Conservation (phyloP, 371 early-diverging fungal species). For the Mucor piriformis region DNA sequence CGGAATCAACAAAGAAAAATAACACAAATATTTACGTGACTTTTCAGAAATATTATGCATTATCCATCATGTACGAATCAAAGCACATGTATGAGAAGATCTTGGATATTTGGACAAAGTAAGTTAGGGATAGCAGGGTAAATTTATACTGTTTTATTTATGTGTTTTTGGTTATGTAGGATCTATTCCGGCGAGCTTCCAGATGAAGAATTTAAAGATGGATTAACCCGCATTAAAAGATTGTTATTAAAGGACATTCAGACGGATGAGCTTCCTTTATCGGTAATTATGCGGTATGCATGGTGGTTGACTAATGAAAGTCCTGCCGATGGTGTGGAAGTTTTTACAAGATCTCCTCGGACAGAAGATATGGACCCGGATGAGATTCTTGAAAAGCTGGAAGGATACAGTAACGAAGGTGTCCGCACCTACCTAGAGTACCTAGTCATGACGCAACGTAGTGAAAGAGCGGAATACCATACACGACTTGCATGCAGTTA, state of each 20-base stretch:
- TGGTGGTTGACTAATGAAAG: constrained; percentile 65
- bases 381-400: constrained; percentile 51
- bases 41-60: constrained; percentile 61
- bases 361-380: constrained; percentile 56
- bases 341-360: constrained; percentile 53
- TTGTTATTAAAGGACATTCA: constrained; percentile 37
- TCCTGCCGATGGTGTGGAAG: constrained; percentile 50
- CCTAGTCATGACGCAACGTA: constrained; percentile 51
- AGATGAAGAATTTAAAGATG: constrained; percentile 60
- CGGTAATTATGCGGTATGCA: constrained; percentile 57
- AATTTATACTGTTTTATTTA: neutral
- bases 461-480: constrained; percentile 51
- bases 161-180: constrained; percentile 25
- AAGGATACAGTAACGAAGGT: constrained; percentile 43
- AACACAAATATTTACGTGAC: neutral
- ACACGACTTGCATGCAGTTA: constrained; percentile 59
- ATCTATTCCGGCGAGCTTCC: constrained; percentile 52
- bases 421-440: constrained; percentile 61
- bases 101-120: constrained; percentile 74
- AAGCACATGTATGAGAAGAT: constrained; percentile 54
- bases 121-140: constrained; percentile 8
- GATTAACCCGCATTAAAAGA: constrained; percentile 51
- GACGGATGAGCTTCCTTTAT: constrained; percentile 34
- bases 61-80: constrained; percentile 65
- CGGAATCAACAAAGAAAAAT: neutral